Evolutionary conservation across 2,329 filamentous ascomycete genomes (phyloP).

Genomic region (Sclerotinia minor): DNA sequence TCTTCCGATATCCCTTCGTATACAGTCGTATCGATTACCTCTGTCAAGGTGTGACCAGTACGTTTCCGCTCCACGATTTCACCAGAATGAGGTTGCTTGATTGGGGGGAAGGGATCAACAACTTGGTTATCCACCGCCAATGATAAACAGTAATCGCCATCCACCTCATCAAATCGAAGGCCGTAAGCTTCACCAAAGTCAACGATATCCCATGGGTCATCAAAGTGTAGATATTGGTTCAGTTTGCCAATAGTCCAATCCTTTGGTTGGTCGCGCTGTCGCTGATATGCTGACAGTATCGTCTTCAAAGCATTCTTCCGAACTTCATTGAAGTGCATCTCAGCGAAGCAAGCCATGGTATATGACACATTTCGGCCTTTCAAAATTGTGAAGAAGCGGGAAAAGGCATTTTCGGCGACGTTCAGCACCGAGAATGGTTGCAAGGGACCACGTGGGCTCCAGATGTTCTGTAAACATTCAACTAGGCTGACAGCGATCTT

Average conservation of each 20-base stretch:
- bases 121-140: conserved; percentile 35
- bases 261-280: conserved; percentile 57
- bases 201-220: conserved; percentile 65
- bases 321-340: conserved; percentile 64
- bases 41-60: conserved; percentile 51
- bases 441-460: conserved; percentile 58
- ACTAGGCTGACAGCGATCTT: conserved; percentile 61
- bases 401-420: conserved; percentile 51
- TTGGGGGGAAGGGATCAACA: conserved; percentile 48
- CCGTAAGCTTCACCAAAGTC: conserved; percentile 62
- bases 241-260: conserved; percentile 59
- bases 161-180: conserved; percentile 52
- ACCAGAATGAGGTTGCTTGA: conserved; percentile 58
- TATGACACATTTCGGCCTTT: conserved; percentile 60
- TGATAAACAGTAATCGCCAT: conserved; percentile 41
- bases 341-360: conserved; percentile 68
- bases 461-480: conserved; percentile 59
- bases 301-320: conserved; percentile 59
- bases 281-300: conserved; percentile 55
- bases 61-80: conserved; percentile 62
- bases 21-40: conserved; percentile 58
- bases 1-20: conserved; percentile 43
- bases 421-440: conserved; percentile 45
- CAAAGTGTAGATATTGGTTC: conserved; percentile 63
- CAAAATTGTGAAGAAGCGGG: conserved; percentile 61